Conservation (phyloP, 2,329 filamentous ascomycete genomes). For the Trichoderma sp. region DNA sequence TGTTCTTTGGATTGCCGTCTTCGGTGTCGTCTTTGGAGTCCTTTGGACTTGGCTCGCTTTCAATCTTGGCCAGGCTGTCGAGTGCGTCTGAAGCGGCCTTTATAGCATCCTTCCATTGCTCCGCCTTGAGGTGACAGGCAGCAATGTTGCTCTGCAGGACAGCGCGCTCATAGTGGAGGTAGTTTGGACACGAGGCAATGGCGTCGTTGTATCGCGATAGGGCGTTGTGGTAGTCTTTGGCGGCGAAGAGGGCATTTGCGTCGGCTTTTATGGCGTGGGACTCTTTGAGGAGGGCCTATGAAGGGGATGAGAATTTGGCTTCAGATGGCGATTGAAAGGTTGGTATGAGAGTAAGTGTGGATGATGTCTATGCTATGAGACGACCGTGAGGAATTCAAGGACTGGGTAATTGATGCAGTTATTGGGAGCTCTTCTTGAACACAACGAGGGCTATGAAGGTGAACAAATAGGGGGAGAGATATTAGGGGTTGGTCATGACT, state of each 20-base stretch:
- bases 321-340: not conserved
- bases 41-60: slow-evolving; percentile 36
- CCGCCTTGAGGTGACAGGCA: slow-evolving; percentile 82
- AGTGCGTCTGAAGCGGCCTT: slow-evolving; percentile 72
- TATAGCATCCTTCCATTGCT: slow-evolving; percentile 82
- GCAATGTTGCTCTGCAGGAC: slow-evolving; percentile 87
- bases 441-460: accelerated
- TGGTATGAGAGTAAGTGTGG: not conserved
- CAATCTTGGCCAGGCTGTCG: slow-evolving; percentile 68
- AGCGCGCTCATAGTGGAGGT: slow-evolving; percentile 84
- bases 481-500: no score
- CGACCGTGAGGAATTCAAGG: not conserved
- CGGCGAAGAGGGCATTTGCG: slow-evolving; percentile 79
- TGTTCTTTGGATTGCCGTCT: slow-evolving; percentile 39
- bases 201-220: slow-evolving; percentile 83
- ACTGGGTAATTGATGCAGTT: not conserved
- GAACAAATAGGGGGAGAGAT: no score
- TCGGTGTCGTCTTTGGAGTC: slow-evolving; percentile 30
- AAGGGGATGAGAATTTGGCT: not conserved
- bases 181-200: slow-evolving; percentile 74
- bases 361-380: not conserved
- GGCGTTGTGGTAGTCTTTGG: slow-evolving; percentile 72
- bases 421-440: accelerated
- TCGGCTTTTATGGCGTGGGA: slow-evolving; percentile 72
- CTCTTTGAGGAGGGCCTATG: slow-evolving; percentile 66